phyloP scores from a whole-genome alignment of 2,329 filamentous ascomycete species.

The Clarireedia hainanense region DNA sequence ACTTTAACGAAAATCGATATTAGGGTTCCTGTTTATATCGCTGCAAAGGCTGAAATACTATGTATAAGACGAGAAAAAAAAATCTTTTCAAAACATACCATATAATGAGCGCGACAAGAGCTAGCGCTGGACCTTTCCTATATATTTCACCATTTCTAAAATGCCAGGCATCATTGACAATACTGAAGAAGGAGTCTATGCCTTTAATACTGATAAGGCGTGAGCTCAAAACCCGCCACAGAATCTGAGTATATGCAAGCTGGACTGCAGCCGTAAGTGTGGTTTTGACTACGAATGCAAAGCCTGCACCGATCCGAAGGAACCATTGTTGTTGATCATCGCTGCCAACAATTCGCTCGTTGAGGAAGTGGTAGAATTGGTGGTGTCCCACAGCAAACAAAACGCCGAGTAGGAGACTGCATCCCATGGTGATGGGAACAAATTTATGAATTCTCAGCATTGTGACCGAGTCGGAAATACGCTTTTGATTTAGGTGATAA shows the following conservation, averaged over 20 bases:
- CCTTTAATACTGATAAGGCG: not conserved
- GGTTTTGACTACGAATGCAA: not conserved
- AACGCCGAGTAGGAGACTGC: not conserved
- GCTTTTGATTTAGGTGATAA: not conserved
- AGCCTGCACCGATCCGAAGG: not conserved
- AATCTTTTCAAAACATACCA: not conserved
- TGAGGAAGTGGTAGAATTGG: conserved; percentile 1
- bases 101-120: not conserved
- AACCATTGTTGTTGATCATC: conserved; percentile 1
- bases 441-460: not conserved
- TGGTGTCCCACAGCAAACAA: not conserved
- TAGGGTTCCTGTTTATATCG: not conserved
- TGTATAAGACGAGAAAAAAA: not conserved
- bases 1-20: not conserved
- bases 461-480: not conserved
- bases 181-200: not conserved
- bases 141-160: not conserved
- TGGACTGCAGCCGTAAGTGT: not conserved
- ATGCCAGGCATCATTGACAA: not conserved
- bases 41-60: not conserved
- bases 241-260: not conserved
- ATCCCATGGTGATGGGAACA: not conserved
- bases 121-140: not conserved
- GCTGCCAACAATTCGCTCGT: not conserved
- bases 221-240: not conserved